A percentile compares a stretch with the other conserved stretches of the same genome.
Conservation (phyloP, 2,329 filamentous ascomycete genomes). For the Penicillium freii region DNA sequence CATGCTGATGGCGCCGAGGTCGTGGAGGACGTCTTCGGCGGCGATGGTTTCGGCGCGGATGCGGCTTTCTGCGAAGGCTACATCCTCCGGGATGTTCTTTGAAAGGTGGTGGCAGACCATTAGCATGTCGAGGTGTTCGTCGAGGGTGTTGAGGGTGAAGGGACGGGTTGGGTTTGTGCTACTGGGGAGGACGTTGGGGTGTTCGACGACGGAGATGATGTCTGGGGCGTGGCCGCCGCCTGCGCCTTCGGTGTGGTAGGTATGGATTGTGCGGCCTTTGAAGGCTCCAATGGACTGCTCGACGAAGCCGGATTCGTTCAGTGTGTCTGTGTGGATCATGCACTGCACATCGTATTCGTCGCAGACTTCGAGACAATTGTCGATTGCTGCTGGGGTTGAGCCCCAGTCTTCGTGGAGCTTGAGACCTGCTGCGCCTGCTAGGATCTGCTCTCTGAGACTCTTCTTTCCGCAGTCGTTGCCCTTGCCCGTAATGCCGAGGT, state of each 20-base stretch:
- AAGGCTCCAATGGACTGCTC: slow-evolving; percentile 85
- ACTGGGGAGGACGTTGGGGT: slow-evolving; percentile 81
- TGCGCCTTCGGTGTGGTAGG: slow-evolving; percentile 94
- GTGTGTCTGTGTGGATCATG: slow-evolving; percentile 90
- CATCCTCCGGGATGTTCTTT: slow-evolving; percentile 90
- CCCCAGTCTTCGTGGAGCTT: slow-evolving; percentile 98
- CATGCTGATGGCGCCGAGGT: slow-evolving; percentile 94
- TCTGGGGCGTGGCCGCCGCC: slow-evolving; percentile 94
- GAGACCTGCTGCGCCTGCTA: slow-evolving; percentile 81
- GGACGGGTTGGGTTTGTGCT: slow-evolving; percentile 91
- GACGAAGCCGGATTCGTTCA: slow-evolving; percentile 97
- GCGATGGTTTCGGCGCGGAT: slow-evolving; percentile 96
- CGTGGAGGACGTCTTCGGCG: slow-evolving; percentile 92
- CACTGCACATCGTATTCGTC: slow-evolving; percentile 91
- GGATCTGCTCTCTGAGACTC: slow-evolving; percentile 74
- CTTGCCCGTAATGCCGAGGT: slow-evolving; percentile 88
- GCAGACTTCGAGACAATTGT: slow-evolving; percentile 79
- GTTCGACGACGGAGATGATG: slow-evolving; percentile 90
- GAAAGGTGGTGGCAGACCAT: slow-evolving; percentile 97
- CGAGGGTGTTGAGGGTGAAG: slow-evolving; percentile 86
- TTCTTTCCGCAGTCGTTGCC: slow-evolving; percentile 75
- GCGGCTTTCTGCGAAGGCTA: slow-evolving; percentile 90
- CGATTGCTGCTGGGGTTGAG: slow-evolving; percentile 84
- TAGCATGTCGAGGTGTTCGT: slow-evolving; percentile 96
- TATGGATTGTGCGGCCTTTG: slow-evolving; percentile 85